phyloP scores from a whole-genome alignment of 352 stramenopile species.

The Elongisporangium anandrum region DNA sequence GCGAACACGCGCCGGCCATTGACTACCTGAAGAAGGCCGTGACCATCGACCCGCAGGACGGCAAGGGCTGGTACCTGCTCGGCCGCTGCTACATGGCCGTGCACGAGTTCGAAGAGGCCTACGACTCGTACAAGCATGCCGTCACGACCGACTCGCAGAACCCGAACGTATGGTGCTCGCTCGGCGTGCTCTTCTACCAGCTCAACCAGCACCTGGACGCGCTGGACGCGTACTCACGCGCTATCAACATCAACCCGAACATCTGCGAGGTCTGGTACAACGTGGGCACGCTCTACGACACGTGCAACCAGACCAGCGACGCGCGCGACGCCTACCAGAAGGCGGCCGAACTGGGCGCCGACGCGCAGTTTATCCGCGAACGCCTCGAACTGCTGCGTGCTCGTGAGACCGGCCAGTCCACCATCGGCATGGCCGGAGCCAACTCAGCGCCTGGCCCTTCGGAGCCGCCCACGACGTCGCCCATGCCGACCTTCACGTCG shows the following conservation, averaged over 20 bases:
- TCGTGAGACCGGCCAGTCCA: constrained; percentile 74
- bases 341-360: constrained; percentile 76
- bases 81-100: constrained; percentile 90
- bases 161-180: constrained; percentile 89
- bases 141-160: constrained; percentile 88
- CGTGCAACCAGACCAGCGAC: constrained; percentile 88
- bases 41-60: constrained; percentile 71
- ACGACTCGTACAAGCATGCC: constrained; percentile 88
- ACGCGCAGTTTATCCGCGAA: constrained; percentile 82
- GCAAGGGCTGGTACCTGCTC: constrained; percentile 88
- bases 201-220: constrained; percentile 86
- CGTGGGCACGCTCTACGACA: constrained; percentile 88
- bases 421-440: constrained; percentile 76
- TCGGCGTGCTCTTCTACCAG: constrained; percentile 90
- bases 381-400: constrained; percentile 72
- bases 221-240: constrained; percentile 83
- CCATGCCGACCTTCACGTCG: constrained; percentile 81
- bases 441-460: constrained; percentile 77
- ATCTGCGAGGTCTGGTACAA: constrained; percentile 92
- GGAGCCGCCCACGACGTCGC: constrained; percentile 79
- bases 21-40: constrained; percentile 85
- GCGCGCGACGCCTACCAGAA: constrained; percentile 87
- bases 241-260: constrained; percentile 90
- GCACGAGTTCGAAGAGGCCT: constrained; percentile 87
- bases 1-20: constrained; percentile 77